Evolutionary conservation across 805 yeast genomes (phyloP).

Genomic region (Schizosaccharomyces japonicus): DNA sequence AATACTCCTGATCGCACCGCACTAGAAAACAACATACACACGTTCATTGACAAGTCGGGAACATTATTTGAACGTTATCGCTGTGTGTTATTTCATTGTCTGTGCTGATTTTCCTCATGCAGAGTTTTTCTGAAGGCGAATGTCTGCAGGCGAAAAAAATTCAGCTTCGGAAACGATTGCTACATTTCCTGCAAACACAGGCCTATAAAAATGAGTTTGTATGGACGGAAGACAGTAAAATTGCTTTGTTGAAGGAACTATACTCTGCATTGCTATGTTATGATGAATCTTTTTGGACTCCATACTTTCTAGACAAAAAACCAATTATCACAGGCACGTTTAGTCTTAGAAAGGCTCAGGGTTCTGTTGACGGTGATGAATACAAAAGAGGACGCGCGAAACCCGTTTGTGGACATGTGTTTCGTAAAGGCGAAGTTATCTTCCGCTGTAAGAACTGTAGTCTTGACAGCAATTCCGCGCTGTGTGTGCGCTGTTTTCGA

Average conservation of each 20-base stretch:
- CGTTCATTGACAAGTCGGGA: no score
- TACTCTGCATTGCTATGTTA: not conserved
- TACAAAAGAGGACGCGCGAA: not conserved
- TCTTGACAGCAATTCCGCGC: constrained; percentile 58
- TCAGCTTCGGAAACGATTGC: not conserved
- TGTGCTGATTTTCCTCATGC: no score
- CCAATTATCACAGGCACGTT: not conserved
- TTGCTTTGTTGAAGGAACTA: not conserved
- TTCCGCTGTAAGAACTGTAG: constrained; percentile 46
- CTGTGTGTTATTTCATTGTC: no score
- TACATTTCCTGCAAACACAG: not conserved
- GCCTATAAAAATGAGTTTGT: not conserved
- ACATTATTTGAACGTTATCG: no score
- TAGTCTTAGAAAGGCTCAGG: not conserved
- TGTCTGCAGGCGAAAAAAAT: no score
- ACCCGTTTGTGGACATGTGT: constrained; percentile 39
- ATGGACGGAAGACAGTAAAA: not conserved
- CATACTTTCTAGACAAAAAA: not conserved
- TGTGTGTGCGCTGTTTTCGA: constrained; percentile 55
- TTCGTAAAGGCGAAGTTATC: constrained; percentile 58
- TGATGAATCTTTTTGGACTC: not conserved
- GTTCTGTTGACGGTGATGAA: not conserved
- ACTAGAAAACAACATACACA: no score
- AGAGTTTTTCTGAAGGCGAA: no score
- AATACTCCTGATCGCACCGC: no score